Base-by-base conservation (phyloP, 139 green algal genomes). In the Micractinium sp. region DNA sequence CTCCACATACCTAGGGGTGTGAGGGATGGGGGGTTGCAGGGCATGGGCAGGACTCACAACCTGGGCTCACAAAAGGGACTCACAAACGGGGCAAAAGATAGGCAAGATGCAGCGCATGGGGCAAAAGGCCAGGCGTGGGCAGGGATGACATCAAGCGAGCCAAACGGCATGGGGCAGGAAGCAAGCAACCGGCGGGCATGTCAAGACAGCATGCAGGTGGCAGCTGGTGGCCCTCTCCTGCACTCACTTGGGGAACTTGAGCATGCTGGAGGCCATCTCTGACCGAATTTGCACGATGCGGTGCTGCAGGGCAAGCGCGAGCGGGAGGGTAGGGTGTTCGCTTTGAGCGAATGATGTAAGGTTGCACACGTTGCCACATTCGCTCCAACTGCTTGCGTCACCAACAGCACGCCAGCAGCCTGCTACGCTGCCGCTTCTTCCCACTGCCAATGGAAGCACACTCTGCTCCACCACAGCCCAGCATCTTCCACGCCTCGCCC, bases 201-300 rank as follows among this genome's bases (percentile, higher is more conserved):
- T 23, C 63, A 25, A 75, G 16, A n/a, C 16, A 75, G 27, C 69
- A 47, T 29, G 33, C 12, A n/a, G n/a, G n/a, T n/a, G n/a, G n/a
- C 74, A 5, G 33, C 33, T n/a, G 13, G 19, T 22, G 29, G 19
- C 12, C 53, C n/a, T 31, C 73, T 75, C 22, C 73, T 36, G 29
- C 31, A 27, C 83, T 81, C 83, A 87, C 39, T 80, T 87, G 27
- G 92, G 90, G 83, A 94, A 73, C 36, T 83, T 81, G 74, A 93
- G 77, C 39, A 92, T 88, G 35, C 87, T 89, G 75, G 86, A 66
- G 2, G 85, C 77, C 89, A 92, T 92, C 27, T 87, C 76, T 31
- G 71, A 36, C 19, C 89, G 82, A 53, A 92, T 92, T 33, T 89
- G 85, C 2, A 92, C 56, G 66, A 92, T 73, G 60, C 89, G 75